A percentile compares a stretch with the other conserved stretches of the same genome.
Conservation (phyloP, 768 basidiomycete genomes). For the Hygrophorus pudorinus region DNA sequence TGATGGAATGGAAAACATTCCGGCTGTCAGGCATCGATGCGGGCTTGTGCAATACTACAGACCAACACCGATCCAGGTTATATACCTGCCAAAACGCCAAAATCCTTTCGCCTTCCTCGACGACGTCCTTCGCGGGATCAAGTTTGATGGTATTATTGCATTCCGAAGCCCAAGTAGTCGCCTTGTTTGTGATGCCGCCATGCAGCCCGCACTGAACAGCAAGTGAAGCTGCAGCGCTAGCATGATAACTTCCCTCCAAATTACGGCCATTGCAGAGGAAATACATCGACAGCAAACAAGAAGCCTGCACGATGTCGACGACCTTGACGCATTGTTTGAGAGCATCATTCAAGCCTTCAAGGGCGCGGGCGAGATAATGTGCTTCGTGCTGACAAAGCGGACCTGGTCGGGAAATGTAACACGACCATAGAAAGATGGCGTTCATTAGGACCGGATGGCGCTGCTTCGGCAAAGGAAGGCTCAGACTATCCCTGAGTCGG, state of each 20-base stretch:
- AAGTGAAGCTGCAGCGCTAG: conserved; percentile 62
- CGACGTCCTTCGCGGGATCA: conserved; percentile 46
- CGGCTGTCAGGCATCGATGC: conserved; percentile 54
- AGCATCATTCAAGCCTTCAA: conserved; percentile 54
- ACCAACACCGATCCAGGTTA: conserved; percentile 75
- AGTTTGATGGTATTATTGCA: conserved; percentile 33
- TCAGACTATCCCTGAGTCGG: conserved; percentile 51
- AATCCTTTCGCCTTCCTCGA: conserved; percentile 63
- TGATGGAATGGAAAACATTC: conserved; percentile 47
- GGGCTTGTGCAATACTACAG: conserved; percentile 61
- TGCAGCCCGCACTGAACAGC: conserved; percentile 69
- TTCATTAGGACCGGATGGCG: conserved; percentile 73
- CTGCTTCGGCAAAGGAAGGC: conserved; percentile 43
- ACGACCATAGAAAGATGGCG: conserved; percentile 76
- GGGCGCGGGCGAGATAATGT: conserved; percentile 55
- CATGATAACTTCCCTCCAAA: conserved; percentile 72
- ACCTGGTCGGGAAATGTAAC: conserved; percentile 67
- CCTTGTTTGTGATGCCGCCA: conserved; percentile 23
- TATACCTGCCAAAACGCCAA: conserved; percentile 80
- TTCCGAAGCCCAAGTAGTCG: conserved; percentile 23
- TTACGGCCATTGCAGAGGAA: conserved; percentile 69
- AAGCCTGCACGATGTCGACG: conserved; percentile 68
- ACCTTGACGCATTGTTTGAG: conserved; percentile 44
- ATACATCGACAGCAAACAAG: conserved; percentile 66
- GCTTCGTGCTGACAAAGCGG: conserved; percentile 63